Percentiles rank a stretch among this genome's conserved stretches.
Evolutionary conservation across 768 basidiomycete species (phyloP).

Genomic region (Suillus occidentalis): DNA sequence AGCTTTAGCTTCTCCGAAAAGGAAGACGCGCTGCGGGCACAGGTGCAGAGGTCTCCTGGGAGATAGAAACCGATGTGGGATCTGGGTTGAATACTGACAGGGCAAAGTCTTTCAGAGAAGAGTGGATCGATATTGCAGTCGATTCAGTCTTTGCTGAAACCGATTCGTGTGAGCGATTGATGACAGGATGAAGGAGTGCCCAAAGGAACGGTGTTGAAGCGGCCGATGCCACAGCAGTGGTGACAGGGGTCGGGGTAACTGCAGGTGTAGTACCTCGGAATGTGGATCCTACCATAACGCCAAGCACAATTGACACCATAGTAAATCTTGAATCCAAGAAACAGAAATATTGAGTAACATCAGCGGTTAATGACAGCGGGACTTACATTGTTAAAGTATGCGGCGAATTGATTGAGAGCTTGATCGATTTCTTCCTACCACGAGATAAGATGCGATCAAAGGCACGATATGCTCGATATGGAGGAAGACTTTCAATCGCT

Average conservation of each 20-base stretch:
- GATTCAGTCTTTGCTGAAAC: slow-evolving; percentile 29
- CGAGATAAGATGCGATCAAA: slow-evolving; percentile 45
- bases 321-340: slow-evolving; percentile 50
- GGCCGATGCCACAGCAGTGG: slow-evolving; percentile 12
- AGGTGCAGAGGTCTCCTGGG: slow-evolving; percentile 26
- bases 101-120: slow-evolving; percentile 50
- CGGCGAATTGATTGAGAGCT: slow-evolving; percentile 44
- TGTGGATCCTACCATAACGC: slow-evolving; percentile 40
- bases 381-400: slow-evolving; percentile 70
- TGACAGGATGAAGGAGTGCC: slow-evolving; percentile 41
- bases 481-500: slow-evolving; percentile 42
- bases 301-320: slow-evolving; percentile 64
- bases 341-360: slow-evolving; percentile 9
- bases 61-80: slow-evolving; percentile 33
- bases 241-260: slow-evolving; percentile 18
- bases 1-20: slow-evolving; percentile 28
- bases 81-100: slow-evolving; percentile 52
- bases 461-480: slow-evolving; percentile 42
- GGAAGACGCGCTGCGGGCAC: slow-evolving; percentile 18
- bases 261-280: slow-evolving; percentile 19
- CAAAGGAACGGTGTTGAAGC: slow-evolving; percentile 35
- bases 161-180: slow-evolving; percentile 39
- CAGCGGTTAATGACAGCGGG: slow-evolving; percentile 11
- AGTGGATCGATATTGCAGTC: slow-evolving; percentile 33
- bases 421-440: slow-evolving; percentile 32